Base-by-base conservation (phyloP, 805 yeast species). In the Kodamaea nitidulidarum region DNA sequence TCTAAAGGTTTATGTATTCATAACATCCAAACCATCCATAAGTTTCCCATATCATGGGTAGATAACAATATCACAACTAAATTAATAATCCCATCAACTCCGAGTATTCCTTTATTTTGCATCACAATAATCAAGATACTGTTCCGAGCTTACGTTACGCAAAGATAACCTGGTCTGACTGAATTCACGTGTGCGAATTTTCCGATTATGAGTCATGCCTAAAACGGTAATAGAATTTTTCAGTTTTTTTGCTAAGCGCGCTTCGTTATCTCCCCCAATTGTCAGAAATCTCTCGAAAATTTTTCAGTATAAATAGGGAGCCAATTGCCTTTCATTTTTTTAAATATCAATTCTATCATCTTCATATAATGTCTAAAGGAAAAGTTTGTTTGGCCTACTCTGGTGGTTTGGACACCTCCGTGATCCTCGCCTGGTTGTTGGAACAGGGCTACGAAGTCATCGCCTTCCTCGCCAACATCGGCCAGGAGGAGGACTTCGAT, bases 381-480 rank as follows among this genome's bases (percentile, higher is more conserved):
- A 91, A 91, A 73, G 98, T 93, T 65, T 93, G 98, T 78, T 80
- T 93, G 65, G 98, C 98, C 41, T 93, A 93, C 75, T 93, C 98
- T 37, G 98, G 98, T 58, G 98, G 98, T 73, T 78, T 93, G 57
- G 98, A 93, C 63, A 93, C 98, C 76, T 90, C 97, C 18, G 85
- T 93, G 47, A 93, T 93, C 58, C 80, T 93, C 52, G 98, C 98
- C 35, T 93, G 98, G 98, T 79, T 93, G 65, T 76, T 93, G 51
- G 98, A 93, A 67, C 79, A 93, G 71, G 98, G 97, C 48, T 93
- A 91, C 69, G 98, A 93, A 70, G 98, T 93, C 43, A 82, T 93
- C 60, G 97, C 97, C 41, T 93, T 93, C 75, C 80, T 93, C 82
- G 98, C 98, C 61, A 84, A 93, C 70, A 90, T 93, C 55, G 98